Evolutionary conservation across 2,329 filamentous ascomycete genomes (phyloP), one percentile per base, ranked within the genome.

Genomic region (Phialemonium atrogriseum): DNA sequence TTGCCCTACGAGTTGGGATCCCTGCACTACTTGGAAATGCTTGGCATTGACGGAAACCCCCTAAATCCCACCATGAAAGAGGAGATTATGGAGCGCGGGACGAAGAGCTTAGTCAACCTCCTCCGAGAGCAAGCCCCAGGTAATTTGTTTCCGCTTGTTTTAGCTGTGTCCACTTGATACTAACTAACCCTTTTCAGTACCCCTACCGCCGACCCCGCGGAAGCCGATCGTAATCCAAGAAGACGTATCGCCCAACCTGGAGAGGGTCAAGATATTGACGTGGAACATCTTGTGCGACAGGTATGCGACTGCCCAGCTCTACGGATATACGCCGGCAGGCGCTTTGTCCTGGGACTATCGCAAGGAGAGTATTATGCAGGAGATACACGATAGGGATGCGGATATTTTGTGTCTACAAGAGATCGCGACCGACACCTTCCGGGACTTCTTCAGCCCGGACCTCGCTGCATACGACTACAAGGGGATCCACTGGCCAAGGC

Each of bases 211-310:
- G 2, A 67, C 71, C 18, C 76, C 83, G 28, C 78, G 91, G 47
- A 77, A 83, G 47, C 80, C 80, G 60, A 75, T 95, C 37, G 70
- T 83, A n/a, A 73, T 96, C 15, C 80, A 77, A 45, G 75, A 77
- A 55, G 80, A 81, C 41, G 65, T 68, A 34, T 68, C 62, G 55
- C 47, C 68, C 2, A 65, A 52, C 33, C 57, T 75, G 40, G 76
- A 95, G 49, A 80, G 77, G 32, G 77, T 96, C 53, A 85, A 84
- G 35, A 80, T 94, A 7, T 69, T 96, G 39, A 93, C 85, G 14
- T 95, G 91, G 78, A 98, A 98, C 55, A 94, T 89, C 27, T 72
- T 98, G 9, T 95, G 89, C 59, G 87, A 95, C 58, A 85, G 87
- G 49, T 94, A 91, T 47, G 88, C 88, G 5, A 95, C 88, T 0